Percentiles rank a stretch among this genome's conserved stretches.
Conservation (phyloP, 306 rosid species). For the Castanea crenata region DNA sequence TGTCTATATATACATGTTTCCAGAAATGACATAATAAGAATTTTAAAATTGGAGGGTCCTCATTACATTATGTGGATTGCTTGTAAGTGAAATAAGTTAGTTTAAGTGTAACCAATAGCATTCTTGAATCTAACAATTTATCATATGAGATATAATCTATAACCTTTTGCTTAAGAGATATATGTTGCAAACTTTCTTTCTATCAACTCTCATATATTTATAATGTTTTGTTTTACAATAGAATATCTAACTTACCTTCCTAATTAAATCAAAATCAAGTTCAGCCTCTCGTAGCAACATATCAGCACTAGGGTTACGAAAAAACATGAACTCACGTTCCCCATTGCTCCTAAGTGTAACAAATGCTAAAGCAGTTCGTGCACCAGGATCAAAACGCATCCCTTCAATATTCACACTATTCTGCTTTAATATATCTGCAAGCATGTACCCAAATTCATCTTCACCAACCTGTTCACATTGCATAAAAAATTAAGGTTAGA, state of each 20-base stretch:
- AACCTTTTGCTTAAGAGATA: neutral
- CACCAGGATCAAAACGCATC: conserved; percentile 87
- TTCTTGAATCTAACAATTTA: conserved; percentile 15
- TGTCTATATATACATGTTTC: conserved; percentile 5
- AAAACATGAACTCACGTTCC: conserved; percentile 99
- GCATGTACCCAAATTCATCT: conserved; percentile 99
- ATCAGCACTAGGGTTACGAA: conserved; percentile 97
- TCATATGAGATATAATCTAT: neutral
- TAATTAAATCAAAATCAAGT: conserved; percentile 68
- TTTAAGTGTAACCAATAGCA: neutral
- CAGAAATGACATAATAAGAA: neutral
- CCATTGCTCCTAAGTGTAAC: conserved; percentile 86
- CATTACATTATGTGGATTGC: neutral
- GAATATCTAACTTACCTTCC: conserved; percentile 52
- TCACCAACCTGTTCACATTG: conserved; percentile 74
- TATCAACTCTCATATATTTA: neutral
- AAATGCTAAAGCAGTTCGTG: conserved; percentile 96
- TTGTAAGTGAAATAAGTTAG: conserved; percentile 4
- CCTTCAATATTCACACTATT: conserved; percentile 84
- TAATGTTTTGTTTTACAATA: conserved; percentile 11
- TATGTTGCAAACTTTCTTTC: neutral
- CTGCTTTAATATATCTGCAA: conserved; percentile 78
- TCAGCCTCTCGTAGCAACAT: conserved; percentile 88
- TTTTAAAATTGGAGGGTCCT: conserved; percentile 3
- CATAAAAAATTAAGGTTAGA: conserved; percentile 3